Evolutionary conservation across 768 basidiomycete genomes (phyloP).

Genomic region (Paxillus rubicundulus): DNA sequence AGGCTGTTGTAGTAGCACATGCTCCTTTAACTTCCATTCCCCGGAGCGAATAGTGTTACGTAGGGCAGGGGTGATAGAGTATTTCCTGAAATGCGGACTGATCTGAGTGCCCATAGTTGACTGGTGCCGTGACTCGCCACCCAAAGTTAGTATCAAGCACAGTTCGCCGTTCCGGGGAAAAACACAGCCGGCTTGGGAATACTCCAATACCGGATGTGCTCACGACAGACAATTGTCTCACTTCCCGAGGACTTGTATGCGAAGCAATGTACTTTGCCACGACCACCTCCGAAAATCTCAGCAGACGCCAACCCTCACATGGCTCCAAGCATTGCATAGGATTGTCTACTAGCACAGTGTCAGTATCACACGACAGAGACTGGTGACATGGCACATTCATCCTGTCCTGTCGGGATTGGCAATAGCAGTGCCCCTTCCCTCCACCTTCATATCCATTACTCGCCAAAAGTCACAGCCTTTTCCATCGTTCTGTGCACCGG

Average conservation of each 20-base stretch:
- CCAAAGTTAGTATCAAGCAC: neutral
- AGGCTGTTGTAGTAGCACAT: neutral
- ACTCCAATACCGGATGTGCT: too few species aligned
- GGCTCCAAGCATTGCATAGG: neutral
- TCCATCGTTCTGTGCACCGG: conserved; percentile 79
- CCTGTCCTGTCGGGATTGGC: conserved; percentile 15
- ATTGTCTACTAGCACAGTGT: neutral
- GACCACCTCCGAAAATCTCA: neutral
- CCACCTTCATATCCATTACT: conserved; percentile 64
- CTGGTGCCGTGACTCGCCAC: neutral
- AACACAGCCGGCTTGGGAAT: neutral
- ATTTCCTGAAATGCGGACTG: neutral
- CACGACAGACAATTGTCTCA: neutral
- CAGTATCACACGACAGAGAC: neutral
- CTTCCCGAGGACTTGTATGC: neutral
- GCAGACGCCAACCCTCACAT: neutral
- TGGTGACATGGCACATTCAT: neutral
- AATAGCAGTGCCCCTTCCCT: conserved; percentile 57
- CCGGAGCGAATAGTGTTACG: conserved; percentile 6
- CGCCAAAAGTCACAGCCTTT: conserved; percentile 79
- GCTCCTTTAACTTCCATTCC: conserved; percentile 22
- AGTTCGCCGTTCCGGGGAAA: neutral
- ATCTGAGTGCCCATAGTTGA: conserved; percentile 9
- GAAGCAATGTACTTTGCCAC: neutral
- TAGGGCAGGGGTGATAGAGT: conserved; percentile 1